Base-by-base conservation (phyloP, 2,329 filamentous ascomycete species). In the Aspergillus cejpii region DNA sequence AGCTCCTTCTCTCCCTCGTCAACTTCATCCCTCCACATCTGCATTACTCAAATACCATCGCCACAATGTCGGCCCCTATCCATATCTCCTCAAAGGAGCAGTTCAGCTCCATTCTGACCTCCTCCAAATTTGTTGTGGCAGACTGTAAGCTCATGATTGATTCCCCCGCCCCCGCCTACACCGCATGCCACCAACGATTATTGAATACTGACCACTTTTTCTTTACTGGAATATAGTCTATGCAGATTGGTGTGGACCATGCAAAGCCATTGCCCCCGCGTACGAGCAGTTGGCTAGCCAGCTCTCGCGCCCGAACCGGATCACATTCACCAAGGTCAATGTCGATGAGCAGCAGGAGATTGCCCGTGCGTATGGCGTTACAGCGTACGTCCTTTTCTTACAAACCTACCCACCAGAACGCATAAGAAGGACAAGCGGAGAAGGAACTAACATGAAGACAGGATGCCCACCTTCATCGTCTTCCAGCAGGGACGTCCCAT, bases 391-490 rank as follows among this genome's bases (percentile, higher is more conserved):
- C 28, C 23, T 5, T 33, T 24, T 11, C 19, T 8, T 12, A 34
- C 12, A 23, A 6, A 37, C 6, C 10, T 14, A 28, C 6, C 15
- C 39, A 43, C 2, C 31, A 2, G 14, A 6, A 8, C 17, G 10
- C 8, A 8, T 11, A 15, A 33, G 14, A 34, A 17, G n/a, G n/a
- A n/a, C n/a, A 34, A 6, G 15, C 31, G 17, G 23, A 8, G 8
- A 3, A 34, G 31, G 37, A 8, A 47, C 45, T 47, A 28, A 47
- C 29, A 26, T 19, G 7, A 26, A n/a, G 14, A 37, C 27, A 78
- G 77, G 52, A 90, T 91, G 62, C 92, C 92, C 6, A 94, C 90
- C n/a, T 95, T 97, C 67, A 78, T 97, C 61, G 77, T 96, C 59
- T 94, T 87, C 73, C 84, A 84, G 57, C 77, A 84, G 61, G 84